Evolutionary conservation across 2,329 filamentous ascomycete genomes (phyloP).

Genomic region (Monosporascus ibericus): DNA sequence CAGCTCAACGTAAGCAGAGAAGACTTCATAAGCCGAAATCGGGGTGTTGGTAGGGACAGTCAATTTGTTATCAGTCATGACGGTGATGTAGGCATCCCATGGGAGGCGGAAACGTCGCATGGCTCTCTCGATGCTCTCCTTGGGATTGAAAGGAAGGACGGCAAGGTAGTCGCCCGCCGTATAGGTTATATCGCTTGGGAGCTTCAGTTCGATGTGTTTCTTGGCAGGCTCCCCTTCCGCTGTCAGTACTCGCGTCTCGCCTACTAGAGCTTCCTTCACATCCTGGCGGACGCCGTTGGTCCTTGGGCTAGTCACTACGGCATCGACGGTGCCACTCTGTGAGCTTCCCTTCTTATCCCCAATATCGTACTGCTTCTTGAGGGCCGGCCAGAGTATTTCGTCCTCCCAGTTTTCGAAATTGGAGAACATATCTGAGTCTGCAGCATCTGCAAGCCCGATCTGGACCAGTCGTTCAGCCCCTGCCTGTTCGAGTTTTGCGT

Average conservation of each 20-base stretch:
- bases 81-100: conserved; percentile 62
- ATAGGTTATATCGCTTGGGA: conserved; percentile 62
- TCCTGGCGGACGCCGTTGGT: conserved; percentile 56
- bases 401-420: conserved; percentile 57
- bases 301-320: conserved; percentile 48
- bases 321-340: conserved; percentile 28
- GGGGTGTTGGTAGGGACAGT: conserved; percentile 49
- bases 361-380: conserved; percentile 29
- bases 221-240: conserved; percentile 48
- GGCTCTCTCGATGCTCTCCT: conserved; percentile 53
- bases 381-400: conserved; percentile 43
- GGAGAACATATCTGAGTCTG: conserved; percentile 47
- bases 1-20: conserved; percentile 68
- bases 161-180: conserved; percentile 71
- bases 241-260: conserved; percentile 46
- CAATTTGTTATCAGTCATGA: conserved; percentile 45
- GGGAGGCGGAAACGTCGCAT: conserved; percentile 61
- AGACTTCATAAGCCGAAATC: conserved; percentile 56
- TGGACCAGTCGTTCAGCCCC: conserved; percentile 42
- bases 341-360: conserved; percentile 11
- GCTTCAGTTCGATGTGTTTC: conserved; percentile 59
- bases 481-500: conserved; percentile 37
- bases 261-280: conserved; percentile 54
- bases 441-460: conserved; percentile 46
- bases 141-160: conserved; percentile 64